Evolutionary conservation across 495 filamentous ascomycete species (phyloP).

Genomic region (Penicillium mononematosum): DNA sequence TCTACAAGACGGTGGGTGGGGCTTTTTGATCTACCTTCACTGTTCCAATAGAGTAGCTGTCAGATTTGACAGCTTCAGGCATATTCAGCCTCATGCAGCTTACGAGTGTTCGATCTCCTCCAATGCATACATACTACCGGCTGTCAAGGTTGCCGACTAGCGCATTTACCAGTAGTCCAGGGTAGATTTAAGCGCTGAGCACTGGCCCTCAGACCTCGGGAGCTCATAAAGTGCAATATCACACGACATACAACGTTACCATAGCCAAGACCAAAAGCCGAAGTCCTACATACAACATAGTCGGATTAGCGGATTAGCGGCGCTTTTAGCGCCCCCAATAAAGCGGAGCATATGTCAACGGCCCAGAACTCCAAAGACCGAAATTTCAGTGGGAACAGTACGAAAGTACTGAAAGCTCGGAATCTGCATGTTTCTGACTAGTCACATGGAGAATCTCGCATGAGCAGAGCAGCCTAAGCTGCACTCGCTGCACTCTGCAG

Average conservation of each 20-base stretch:
- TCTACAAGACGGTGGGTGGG: not conserved
- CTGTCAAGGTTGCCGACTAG: not conserved
- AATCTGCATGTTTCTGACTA: constrained; percentile 2
- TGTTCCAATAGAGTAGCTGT: constrained; percentile 8
- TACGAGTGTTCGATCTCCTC: not conserved
- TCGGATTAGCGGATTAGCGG: not conserved
- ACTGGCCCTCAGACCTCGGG: not conserved
- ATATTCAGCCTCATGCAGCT: not conserved
- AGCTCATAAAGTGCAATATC: not conserved
- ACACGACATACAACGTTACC: constrained; percentile 1
- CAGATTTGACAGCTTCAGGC: constrained; percentile 7
- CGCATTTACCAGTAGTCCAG: not conserved
- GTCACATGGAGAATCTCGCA: constrained; percentile 2
- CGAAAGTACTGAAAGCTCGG: not conserved
- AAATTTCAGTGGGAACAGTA: constrained; percentile 1
- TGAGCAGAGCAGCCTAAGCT: not conserved
- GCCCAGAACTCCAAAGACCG: constrained; percentile 6
- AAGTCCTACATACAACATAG: not conserved
- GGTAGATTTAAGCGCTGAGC: not conserved
- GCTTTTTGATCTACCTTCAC: constrained; percentile 1
- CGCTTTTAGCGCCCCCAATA: constrained; percentile 5
- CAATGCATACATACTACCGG: not conserved
- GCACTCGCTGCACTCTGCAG: not conserved
- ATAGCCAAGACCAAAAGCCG: constrained; percentile 6
- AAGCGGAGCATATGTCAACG: constrained; percentile 12